Evolutionary conservation across 2,329 filamentous ascomycete species (phyloP).

Genomic region (Apiospora saccharicola): DNA sequence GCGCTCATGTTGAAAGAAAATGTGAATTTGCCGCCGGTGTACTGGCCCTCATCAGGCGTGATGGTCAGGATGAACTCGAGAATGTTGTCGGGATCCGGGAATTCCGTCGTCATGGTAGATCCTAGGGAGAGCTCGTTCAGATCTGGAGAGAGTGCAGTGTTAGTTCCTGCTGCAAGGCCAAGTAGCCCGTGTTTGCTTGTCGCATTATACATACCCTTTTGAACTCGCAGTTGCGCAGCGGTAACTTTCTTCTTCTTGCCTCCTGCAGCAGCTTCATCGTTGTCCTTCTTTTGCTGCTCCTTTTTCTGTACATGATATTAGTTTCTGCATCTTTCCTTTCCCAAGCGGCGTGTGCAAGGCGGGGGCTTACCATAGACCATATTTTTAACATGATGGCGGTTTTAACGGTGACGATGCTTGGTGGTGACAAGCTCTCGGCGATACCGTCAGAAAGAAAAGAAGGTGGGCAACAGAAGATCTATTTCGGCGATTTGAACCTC

Average conservation of each 20-base stretch:
- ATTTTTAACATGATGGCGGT: conserved; percentile 90
- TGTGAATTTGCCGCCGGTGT: conserved; percentile 85
- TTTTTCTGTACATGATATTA: conserved; percentile 73
- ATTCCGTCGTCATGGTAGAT: conserved; percentile 81
- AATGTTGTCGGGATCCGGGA: conserved; percentile 84
- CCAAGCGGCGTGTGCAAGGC: not conserved
- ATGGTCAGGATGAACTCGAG: conserved; percentile 85
- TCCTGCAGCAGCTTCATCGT: conserved; percentile 74
- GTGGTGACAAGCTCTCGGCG: not conserved
- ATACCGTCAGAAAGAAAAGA: not conserved
- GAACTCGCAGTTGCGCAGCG: conserved; percentile 90
- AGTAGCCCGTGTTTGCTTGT: not conserved
- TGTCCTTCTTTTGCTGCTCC: conserved; percentile 93
- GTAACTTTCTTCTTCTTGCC: conserved; percentile 99
- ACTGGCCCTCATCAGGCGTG: conserved; percentile 85
- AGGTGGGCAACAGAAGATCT: not conserved
- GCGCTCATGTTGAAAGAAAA: conserved; percentile 94
- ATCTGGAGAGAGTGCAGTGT: conserved; percentile 57
- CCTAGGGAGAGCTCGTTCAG: conserved; percentile 82
- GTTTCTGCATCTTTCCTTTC: conserved; percentile 6
- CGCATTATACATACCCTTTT: conserved; percentile 78
- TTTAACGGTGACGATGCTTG: conserved; percentile 13
- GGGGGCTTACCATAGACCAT: conserved; percentile 87
- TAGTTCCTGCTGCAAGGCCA: conserved; percentile 2
- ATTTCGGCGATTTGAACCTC: not conserved